phyloP scores from a whole-genome alignment of 2,329 filamentous ascomycete genomes.

The Clathrospora elynae region DNA sequence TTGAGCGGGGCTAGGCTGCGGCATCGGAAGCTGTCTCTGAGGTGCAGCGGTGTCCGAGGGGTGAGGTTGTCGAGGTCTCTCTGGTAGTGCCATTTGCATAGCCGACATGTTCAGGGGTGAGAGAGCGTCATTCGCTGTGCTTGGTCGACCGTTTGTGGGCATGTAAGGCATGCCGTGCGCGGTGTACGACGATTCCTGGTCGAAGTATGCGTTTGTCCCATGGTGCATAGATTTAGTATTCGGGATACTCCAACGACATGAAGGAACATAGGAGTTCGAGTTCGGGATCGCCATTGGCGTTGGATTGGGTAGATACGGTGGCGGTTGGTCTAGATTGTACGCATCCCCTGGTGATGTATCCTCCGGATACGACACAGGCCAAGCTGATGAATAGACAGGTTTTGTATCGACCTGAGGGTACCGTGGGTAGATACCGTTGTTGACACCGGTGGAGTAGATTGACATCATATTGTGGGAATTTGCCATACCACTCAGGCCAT shows the following conservation, averaged over 20 bases:
- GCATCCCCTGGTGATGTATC: conserved; percentile 37
- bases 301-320: conserved; percentile 27
- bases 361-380: conserved; percentile 35
- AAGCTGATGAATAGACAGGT: conserved; percentile 24
- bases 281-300: conserved; percentile 15
- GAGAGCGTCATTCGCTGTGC: conserved; percentile 20
- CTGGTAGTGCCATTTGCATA: conserved; percentile 34
- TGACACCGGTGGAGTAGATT: conserved; percentile 20
- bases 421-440: conserved; percentile 21
- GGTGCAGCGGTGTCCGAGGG: conserved; percentile 23
- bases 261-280: conserved; percentile 19
- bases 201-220: conserved; percentile 23
- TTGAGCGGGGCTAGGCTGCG: conserved; percentile 36
- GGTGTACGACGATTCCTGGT: conserved; percentile 27
- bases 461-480: conserved; percentile 30
- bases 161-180: conserved; percentile 25
- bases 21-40: conserved; percentile 40
- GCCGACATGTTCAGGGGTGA: conserved; percentile 43
- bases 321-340: conserved; percentile 32
- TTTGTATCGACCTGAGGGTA: conserved; percentile 31
- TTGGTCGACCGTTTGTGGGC: conserved; percentile 15
- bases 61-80: conserved; percentile 25
- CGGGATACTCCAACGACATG: conserved; percentile 28
- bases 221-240: conserved; percentile 16
- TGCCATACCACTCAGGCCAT: conserved; percentile 24